Percentiles rank a stretch among this genome's conserved stretches.
These are phyloP conservation scores for Claviceps fusiformis DNA, from an alignment of 2,329 filamentous ascomycete species.

Conservation along the genomic window DNA sequence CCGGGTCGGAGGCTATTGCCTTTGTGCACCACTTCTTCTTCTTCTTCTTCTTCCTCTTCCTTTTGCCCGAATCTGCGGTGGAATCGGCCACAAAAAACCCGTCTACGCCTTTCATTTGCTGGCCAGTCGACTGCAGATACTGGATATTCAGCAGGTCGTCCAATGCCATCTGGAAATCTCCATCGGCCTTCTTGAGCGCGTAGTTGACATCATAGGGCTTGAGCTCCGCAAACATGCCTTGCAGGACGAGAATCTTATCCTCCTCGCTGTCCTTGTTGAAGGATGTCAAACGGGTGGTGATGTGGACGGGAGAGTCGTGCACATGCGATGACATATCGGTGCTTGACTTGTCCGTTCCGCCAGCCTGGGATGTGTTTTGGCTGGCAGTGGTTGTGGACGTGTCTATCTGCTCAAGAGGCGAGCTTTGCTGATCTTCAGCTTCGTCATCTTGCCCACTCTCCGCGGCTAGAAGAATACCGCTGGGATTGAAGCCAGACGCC, in stretches of 20 bases:
- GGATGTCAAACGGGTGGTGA: slow-evolving; percentile 17
- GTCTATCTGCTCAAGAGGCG: slow-evolving; percentile 5
- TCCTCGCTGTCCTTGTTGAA: slow-evolving; percentile 34
- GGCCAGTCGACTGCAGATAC: slow-evolving; percentile 56
- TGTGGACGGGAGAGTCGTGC: slow-evolving; percentile 9
- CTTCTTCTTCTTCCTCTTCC: slow-evolving; percentile 23
- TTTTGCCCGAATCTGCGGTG: slow-evolving; percentile 21
- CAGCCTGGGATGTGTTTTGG: slow-evolving; percentile 14
- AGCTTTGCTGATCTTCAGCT: not conserved
- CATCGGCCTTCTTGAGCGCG: slow-evolving; percentile 52
- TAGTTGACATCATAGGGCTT: slow-evolving; percentile 51
- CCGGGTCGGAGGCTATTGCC: slow-evolving; percentile 7
- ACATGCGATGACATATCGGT: slow-evolving; percentile 15
- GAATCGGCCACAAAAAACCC: slow-evolving; percentile 52
- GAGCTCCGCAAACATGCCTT: slow-evolving; percentile 58
- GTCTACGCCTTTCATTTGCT: slow-evolving; percentile 62
- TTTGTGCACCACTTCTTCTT: slow-evolving; percentile 15
- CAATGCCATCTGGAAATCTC: slow-evolving; percentile 56
- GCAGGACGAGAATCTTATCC: slow-evolving; percentile 50
- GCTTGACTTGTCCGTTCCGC: slow-evolving; percentile 13
- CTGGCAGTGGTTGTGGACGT: slow-evolving; percentile 16
- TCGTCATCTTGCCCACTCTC: slow-evolving; percentile 8
- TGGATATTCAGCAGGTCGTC: slow-evolving; percentile 71
- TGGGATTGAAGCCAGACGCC: slow-evolving; percentile 63
- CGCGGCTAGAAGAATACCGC: slow-evolving; percentile 44